A percentile compares a stretch with the other conserved stretches of the same genome.
Evolutionary conservation across 345 rosid species (phyloP).

Genomic region (Aurinia saxatilis): DNA sequence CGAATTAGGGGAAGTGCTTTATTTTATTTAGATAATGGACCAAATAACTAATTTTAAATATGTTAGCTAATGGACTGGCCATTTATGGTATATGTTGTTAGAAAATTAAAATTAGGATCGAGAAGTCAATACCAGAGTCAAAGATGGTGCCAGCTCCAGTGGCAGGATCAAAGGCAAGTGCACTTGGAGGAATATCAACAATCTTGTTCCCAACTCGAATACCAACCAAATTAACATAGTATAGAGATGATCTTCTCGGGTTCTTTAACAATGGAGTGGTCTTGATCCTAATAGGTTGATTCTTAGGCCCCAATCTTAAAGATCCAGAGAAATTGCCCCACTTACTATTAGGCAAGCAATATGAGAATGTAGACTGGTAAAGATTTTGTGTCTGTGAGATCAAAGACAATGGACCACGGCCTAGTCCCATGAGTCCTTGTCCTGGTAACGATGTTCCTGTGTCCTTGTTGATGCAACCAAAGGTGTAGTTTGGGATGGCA

Average conservation of each 20-base stretch:
- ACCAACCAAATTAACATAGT: constrained; percentile 68
- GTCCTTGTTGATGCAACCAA: constrained; percentile 70
- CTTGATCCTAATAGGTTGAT: constrained; percentile 71
- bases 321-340: constrained; percentile 76
- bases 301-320: constrained; percentile 66
- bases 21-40: too few relatives aligned
- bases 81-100: too few relatives aligned
- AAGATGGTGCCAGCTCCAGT: constrained; percentile 88
- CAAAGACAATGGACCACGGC: constrained; percentile 81
- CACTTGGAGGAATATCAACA: constrained; percentile 61
- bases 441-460: constrained; percentile 69
- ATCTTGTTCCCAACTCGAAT: constrained; percentile 65
- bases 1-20: too few relatives aligned
- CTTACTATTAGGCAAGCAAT: constrained; percentile 83
- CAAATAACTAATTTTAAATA: too few relatives aligned
- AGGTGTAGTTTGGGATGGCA: constrained; percentile 54
- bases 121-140: constrained; percentile 63
- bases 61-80: too few relatives aligned
- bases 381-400: constrained; percentile 67
- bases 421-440: constrained; percentile 81
- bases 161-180: constrained; percentile 62
- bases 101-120: too few relatives aligned
- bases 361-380: constrained; percentile 76
- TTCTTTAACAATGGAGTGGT: constrained; percentile 73
- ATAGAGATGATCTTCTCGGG: constrained; percentile 77